Evolutionary conservation across 805 yeast species (phyloP).

Genomic region (Kuraishia borneana): DNA sequence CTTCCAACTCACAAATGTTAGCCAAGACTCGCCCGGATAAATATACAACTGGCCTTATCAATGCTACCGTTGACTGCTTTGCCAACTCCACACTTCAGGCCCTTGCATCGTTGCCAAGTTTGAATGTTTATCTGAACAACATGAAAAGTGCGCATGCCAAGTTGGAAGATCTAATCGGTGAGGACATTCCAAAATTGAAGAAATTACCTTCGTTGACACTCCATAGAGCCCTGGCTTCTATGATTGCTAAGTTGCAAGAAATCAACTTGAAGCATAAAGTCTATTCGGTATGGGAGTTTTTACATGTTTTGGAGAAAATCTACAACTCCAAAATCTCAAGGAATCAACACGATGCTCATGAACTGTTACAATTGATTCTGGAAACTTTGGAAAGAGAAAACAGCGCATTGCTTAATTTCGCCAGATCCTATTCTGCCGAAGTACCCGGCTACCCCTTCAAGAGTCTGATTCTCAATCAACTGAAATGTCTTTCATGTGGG

Average conservation of each 20-base stretch:
- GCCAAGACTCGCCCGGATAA: conserved; percentile 52
- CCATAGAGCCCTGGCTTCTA: conserved; percentile 44
- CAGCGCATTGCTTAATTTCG: conserved; percentile 24
- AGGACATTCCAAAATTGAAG: neutral
- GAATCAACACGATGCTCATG: conserved; percentile 93
- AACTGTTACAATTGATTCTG: conserved; percentile 67
- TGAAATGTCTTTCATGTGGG: conserved; percentile 62
- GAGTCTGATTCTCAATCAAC: conserved; percentile 54
- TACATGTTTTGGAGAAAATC: conserved; percentile 60
- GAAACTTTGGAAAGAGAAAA: conserved; percentile 71
- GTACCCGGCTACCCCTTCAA: conserved; percentile 65
- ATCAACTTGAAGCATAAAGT: conserved; percentile 41
- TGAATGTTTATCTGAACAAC: conserved; percentile 44
- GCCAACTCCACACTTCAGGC: conserved; percentile 87
- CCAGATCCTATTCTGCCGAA: neutral
- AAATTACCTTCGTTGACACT: conserved; percentile 24
- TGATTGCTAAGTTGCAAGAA: conserved; percentile 49
- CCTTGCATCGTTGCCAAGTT: conserved; percentile 46
- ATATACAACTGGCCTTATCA: conserved; percentile 72
- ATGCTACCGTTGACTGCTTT: conserved; percentile 82
- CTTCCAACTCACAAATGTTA: conserved; percentile 13
- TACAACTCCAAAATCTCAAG: conserved; percentile 66
- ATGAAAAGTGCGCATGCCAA: conserved; percentile 14
- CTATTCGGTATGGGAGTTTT: conserved; percentile 68
- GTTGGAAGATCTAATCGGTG: neutral